Evolutionary conservation across 2,329 filamentous ascomycete genomes (phyloP), one percentile per base, ranked within the genome.

Genomic region (Fusarium piperis): DNA sequence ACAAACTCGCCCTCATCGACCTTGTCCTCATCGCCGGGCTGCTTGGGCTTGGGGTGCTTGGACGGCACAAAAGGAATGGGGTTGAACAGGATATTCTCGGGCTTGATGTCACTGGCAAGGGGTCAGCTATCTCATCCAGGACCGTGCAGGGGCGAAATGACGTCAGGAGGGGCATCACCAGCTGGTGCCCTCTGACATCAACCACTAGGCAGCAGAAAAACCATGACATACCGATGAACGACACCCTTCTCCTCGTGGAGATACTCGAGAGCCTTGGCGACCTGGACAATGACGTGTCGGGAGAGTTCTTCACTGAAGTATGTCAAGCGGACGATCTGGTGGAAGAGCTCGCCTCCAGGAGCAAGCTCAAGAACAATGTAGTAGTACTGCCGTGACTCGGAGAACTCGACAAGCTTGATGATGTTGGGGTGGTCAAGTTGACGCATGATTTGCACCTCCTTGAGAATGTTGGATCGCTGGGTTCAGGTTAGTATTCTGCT

Each of bases 401-500:
- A 93, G 79, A 98, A 98, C 77, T 97, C 94, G 77, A 98, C 88
- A 64, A 99, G 89, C 79, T 94, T 95, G 81, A 98, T 91, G 68
- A 99, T 96, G 80, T 98, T 98, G 69, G 95, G 95, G 76, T 99
- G 96, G 73, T 98, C 94, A 53, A 99, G 87, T 78, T 97, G 93
- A 71, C 95, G 94, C 95, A 99, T 99, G 76, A 99, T 99, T 78
- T 97, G 94, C 15, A 99, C 96, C 82, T 99, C 96, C 84, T 99
- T 99, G 68, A 99, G 85, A 73, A 99, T 98, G 78, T 98, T 99
- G 71, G 95, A 94, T 84, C 96, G 90, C 96, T 99, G 81, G n/a
- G 36, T 20, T 48, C 20, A 13, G 39, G 76, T 82, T 68, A 81
- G 80, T 70, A 76, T 66, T 55, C 59, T 68, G 64, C 56, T 68